Evolutionary conservation across 139 green algal genomes (phyloP), one percentile per base, ranked within the genome.

Genomic region (Haematococcus sp.): DNA sequence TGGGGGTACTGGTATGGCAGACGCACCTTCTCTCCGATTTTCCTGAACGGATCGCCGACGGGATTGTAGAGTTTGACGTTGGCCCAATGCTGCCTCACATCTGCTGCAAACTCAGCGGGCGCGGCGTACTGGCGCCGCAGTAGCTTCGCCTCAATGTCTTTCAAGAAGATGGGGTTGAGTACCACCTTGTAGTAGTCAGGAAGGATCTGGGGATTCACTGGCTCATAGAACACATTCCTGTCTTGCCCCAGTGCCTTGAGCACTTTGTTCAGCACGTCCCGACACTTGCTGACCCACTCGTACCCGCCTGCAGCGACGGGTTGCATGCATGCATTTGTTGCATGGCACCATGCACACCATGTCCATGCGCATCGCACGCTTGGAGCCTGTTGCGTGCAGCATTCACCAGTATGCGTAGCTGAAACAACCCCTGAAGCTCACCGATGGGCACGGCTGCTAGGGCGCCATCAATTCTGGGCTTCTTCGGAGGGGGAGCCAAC

Each of bases 31-130:
- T 46, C 44, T 4, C 66, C 66, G 19, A 63, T 23, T 25, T 46
- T 63, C 16, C 44, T 23, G 66, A 72, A 72, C 15, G 66, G 66
- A 28, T 72, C 46, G 9, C 22, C 27, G 22, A 44, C 15, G 4
- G 66, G 66, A 44, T 72, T 72, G 43, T 63, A 72, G 23, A 49
- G 25, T 27, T 72, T 63, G 15, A 72, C 66, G 27, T 72, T 72
- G 44, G 9, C 19, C 31, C 33, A 72, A 22, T 63, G 44, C 4
- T 63, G 66, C 66, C 44, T 23, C 5, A 72, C 20, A 25, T 72
- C 66, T 1, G 25, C 9, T 20, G 28, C 44, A 72, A 72, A 72
- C 15, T 72, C 66, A 5, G 46, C 5, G 27, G 66, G 66, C 16
- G 33, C 1, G 3, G 33, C 7, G 66, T 72, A 72, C 27, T 46